Conservation (phyloP, 148 eudicot genomes). For the Dysphania ambrosioides region DNA sequence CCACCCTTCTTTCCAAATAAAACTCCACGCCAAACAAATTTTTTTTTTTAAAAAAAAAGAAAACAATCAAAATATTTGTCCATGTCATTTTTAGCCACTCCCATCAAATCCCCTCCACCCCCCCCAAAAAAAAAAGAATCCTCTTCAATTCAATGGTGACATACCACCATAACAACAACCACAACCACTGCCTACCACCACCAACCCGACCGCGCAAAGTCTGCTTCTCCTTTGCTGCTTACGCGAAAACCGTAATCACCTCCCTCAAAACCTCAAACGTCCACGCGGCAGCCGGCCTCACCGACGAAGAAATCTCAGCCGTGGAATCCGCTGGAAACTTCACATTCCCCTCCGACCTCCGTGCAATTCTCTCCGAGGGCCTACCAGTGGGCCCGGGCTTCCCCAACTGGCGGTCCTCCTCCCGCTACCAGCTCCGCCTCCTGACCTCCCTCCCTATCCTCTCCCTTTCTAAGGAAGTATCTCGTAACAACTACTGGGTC, state of each 20-base stretch:
- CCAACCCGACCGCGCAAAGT: slow-evolving; percentile 10
- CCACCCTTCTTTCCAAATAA: neutral
- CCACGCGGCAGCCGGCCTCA: slow-evolving; percentile 45
- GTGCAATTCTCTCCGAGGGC: slow-evolving; percentile 55
- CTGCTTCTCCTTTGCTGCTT: slow-evolving; percentile 31
- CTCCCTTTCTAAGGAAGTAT: slow-evolving; percentile 45
- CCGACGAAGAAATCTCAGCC: slow-evolving; percentile 43
- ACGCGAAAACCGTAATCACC: slow-evolving; percentile 26
- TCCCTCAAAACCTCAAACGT: slow-evolving; percentile 34
- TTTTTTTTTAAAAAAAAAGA: too few species aligned
- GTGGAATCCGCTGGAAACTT: slow-evolving; percentile 43
- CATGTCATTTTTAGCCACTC: too few species aligned
- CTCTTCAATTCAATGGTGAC: slow-evolving; percentile 20
- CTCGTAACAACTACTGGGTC: slow-evolving; percentile 42
- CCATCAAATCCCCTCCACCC: too few species aligned
- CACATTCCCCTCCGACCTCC: slow-evolving; percentile 75
- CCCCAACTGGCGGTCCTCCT: slow-evolving; percentile 74
- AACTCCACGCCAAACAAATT: too few species aligned
- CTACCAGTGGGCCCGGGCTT: slow-evolving; percentile 71
- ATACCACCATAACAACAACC: neutral
- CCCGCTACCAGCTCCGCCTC: slow-evolving; percentile 51
- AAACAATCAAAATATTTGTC: too few species aligned
- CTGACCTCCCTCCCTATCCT: slow-evolving; percentile 43
- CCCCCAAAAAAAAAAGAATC: neutral
- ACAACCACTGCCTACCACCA: neutral